These are phyloP conservation scores for Effrenium voratum DNA, from an alignment of 73 alveolate genomes.

Conservation along the genomic window DNA sequence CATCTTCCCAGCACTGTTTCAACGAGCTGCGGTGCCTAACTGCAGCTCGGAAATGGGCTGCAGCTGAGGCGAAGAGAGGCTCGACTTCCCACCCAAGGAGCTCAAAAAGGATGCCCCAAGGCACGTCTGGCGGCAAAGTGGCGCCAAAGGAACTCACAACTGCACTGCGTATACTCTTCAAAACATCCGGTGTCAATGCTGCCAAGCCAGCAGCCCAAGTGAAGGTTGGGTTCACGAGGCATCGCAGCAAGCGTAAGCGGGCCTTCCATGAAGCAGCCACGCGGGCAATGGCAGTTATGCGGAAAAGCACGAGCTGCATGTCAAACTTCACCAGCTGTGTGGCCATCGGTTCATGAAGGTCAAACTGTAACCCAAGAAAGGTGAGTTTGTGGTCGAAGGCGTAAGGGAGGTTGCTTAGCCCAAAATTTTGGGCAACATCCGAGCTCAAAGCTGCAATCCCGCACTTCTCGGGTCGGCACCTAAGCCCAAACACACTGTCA, in stretches of 20 bases:
- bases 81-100: background rate
- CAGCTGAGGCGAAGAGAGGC: background rate
- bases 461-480: background rate
- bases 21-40: background rate
- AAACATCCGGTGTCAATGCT: background rate
- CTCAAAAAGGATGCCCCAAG: background rate
- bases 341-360: background rate
- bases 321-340: background rate
- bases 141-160: background rate
- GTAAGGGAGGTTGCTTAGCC: background rate
- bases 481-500: background rate
- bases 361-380: background rate
- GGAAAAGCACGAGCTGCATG: background rate
- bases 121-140: background rate
- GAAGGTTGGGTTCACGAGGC: background rate
- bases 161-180: background rate
- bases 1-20: background rate
- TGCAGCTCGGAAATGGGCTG: background rate
- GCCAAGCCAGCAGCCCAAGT: slow-evolving; percentile 28
- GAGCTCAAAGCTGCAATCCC: background rate
- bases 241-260: background rate
- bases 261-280: background rate
- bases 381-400: background rate
- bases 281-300: background rate
- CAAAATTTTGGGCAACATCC: background rate